These are phyloP conservation scores for Fusarium austroafricanum DNA, from an alignment of 2,329 filamentous ascomycete species.

Conservation along the genomic window DNA sequence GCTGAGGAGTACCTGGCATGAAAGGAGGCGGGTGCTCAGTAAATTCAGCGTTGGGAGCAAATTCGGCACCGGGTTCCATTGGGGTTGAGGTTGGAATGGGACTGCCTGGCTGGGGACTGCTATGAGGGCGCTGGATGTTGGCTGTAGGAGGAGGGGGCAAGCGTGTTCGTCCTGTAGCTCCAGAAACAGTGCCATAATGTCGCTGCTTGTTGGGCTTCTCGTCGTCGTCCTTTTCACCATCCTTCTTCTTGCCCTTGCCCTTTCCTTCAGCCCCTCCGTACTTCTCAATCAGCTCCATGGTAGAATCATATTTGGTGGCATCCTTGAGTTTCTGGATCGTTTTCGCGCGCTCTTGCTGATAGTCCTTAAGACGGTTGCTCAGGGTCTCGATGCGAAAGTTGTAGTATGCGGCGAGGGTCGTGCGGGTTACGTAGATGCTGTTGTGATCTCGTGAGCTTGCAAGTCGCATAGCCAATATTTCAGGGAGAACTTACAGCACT, in stretches of 20 bases:
- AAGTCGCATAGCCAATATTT: not conserved
- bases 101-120: slow-evolving; percentile 44
- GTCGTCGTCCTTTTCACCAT: slow-evolving; percentile 24
- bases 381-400: slow-evolving; percentile 81
- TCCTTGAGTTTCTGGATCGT: slow-evolving; percentile 96
- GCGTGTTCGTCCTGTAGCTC: slow-evolving; percentile 55
- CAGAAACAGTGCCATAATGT: slow-evolving; percentile 8
- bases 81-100: slow-evolving; percentile 47
- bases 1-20: slow-evolving; percentile 45
- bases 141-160: slow-evolving; percentile 71
- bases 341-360: slow-evolving; percentile 81
- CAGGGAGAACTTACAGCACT: slow-evolving; percentile 68
- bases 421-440: slow-evolving; percentile 84
- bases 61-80: slow-evolving; percentile 68
- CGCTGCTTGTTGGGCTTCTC: slow-evolving; percentile 33
- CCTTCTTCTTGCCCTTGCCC: slow-evolving; percentile 51
- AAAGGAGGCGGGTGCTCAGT: slow-evolving; percentile 56
- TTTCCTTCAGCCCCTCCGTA: slow-evolving; percentile 78
- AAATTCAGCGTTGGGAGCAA: slow-evolving; percentile 75
- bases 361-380: slow-evolving; percentile 75
- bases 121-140: slow-evolving; percentile 64
- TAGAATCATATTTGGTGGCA: slow-evolving; percentile 96
- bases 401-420: slow-evolving; percentile 75
- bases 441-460: slow-evolving; percentile 26
- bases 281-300: slow-evolving; percentile 91